Evolutionary conservation across 2,329 filamentous ascomycete species (phyloP).

Genomic region (Orbilia oligospora): DNA sequence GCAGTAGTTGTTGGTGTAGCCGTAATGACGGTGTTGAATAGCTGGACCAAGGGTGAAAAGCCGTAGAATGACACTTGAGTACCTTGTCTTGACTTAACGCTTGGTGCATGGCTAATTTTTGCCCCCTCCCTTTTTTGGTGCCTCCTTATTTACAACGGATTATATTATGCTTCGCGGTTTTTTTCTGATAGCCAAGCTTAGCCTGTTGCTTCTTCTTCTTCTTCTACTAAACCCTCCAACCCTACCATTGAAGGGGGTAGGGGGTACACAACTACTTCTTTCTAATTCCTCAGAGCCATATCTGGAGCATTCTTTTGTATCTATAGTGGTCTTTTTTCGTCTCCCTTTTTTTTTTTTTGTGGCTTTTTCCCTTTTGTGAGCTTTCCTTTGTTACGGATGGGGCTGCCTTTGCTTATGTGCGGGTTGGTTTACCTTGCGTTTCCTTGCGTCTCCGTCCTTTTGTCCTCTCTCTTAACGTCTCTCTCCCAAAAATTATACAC

Average conservation of each 20-base stretch:
- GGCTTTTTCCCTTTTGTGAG: slow-evolving; percentile 32
- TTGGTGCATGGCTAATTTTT: slow-evolving; percentile 13
- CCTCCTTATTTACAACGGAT: slow-evolving; percentile 19
- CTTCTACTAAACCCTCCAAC: slow-evolving; percentile 2
- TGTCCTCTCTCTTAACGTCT: slow-evolving; percentile 32
- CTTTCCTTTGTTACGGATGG: slow-evolving; percentile 26
- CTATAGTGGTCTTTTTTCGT: slow-evolving; percentile 57
- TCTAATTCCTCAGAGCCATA: slow-evolving; percentile 60
- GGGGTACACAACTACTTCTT: slow-evolving; percentile 28
- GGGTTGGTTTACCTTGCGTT: slow-evolving; percentile 24
- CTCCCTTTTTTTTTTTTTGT: slow-evolving; percentile 51
- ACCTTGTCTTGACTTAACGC: slow-evolving; percentile 1
- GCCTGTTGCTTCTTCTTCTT: slow-evolving; percentile 13
- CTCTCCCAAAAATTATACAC: slow-evolving; percentile 12
- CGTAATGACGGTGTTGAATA: slow-evolving; percentile 88
- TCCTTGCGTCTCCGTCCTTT: slow-evolving; percentile 26
- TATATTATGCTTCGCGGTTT: slow-evolving; percentile 14
- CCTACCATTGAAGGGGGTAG: neutral
- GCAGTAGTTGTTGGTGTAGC: slow-evolving; percentile 86
- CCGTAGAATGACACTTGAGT: slow-evolving; percentile 46
- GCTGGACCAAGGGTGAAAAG: slow-evolving; percentile 77
- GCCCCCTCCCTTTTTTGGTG: slow-evolving; percentile 13
- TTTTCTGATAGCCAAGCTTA: slow-evolving; percentile 15
- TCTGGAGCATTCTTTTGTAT: slow-evolving; percentile 61
- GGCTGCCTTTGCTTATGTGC: slow-evolving; percentile 30